phyloP scores from a whole-genome alignment of 148 eudicot species.

The Cornus florida region DNA sequence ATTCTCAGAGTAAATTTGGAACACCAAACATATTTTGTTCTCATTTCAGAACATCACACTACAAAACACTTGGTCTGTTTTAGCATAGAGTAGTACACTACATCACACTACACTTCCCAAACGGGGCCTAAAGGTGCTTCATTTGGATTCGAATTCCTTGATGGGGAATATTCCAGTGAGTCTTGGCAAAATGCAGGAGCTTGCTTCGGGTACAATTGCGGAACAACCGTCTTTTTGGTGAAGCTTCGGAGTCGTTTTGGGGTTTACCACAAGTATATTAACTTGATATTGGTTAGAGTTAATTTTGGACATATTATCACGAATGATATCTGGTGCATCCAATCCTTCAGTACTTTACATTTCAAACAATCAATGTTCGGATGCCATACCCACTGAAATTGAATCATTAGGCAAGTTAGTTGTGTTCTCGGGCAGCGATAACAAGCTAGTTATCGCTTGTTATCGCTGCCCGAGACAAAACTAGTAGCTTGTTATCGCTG shows the following conservation, averaged over 20 bases:
- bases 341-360: conserved; percentile 38
- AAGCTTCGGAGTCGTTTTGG: conserved; percentile 39
- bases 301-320: conserved; percentile 37
- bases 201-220: conserved; percentile 34
- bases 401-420: conserved; percentile 31
- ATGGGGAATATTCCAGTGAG: conserved; percentile 32
- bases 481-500: conserved; percentile 25
- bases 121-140: conserved; percentile 17
- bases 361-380: conserved; percentile 33
- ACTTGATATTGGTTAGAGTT: conserved; percentile 38
- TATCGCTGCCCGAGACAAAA: conserved; percentile 33
- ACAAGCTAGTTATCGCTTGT: too few relatives aligned
- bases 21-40: too few relatives aligned
- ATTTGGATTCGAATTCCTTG: conserved; percentile 35
- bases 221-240: conserved; percentile 33
- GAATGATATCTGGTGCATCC: conserved; percentile 28
- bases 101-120: too few relatives aligned
- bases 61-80: too few relatives aligned
- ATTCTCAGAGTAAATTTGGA: too few relatives aligned
- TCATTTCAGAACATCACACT: too few relatives aligned
- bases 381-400: conserved; percentile 38
- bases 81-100: too few relatives aligned
- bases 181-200: conserved; percentile 37
- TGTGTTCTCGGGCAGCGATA: conserved; percentile 28
- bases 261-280: conserved; percentile 37